Percentiles rank a stretch among this genome's conserved stretches.
Evolutionary conservation across 2,329 filamentous ascomycete species (phyloP).

Genomic region (Tympanopsis confertula): DNA sequence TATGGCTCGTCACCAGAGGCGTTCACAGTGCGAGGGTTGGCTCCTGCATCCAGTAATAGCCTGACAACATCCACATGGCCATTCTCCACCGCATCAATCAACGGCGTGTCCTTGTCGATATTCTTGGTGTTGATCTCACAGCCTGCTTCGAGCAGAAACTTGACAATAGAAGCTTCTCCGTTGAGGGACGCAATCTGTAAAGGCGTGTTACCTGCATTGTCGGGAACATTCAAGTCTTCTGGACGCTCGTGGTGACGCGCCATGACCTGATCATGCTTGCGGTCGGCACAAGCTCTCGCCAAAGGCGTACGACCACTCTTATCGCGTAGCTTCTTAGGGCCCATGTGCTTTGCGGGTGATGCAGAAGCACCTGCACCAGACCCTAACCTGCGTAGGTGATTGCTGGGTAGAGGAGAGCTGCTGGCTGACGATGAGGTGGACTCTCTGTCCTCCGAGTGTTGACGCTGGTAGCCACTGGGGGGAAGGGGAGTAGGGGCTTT

Average conservation of each 20-base stretch:
- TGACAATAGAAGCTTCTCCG: conserved; percentile 53
- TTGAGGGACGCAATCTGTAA: conserved; percentile 63
- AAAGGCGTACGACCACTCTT: conserved; percentile 58
- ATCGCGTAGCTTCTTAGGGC: conserved; percentile 50
- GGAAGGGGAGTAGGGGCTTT: conserved; percentile 20
- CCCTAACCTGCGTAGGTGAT: conserved; percentile 17
- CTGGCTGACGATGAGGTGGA: conserved; percentile 29
- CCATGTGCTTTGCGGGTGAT: conserved; percentile 33
- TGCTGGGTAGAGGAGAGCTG: conserved; percentile 25
- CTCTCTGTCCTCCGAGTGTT: conserved; percentile 29
- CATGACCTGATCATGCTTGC: conserved; percentile 48
- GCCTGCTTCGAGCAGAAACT: conserved; percentile 51
- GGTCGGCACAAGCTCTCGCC: conserved; percentile 53
- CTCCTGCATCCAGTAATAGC: conserved; percentile 52
- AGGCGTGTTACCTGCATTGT: conserved; percentile 62
- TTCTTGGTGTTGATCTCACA: conserved; percentile 45
- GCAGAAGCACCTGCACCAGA: conserved; percentile 25
- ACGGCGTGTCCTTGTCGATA: conserved; percentile 54
- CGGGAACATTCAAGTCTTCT: conserved; percentile 53
- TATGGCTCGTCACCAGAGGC: conserved; percentile 58
- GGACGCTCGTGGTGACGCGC: conserved; percentile 46
- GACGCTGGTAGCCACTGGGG: conserved; percentile 24
- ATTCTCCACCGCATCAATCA: conserved; percentile 67
- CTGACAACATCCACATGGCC: conserved; percentile 58
- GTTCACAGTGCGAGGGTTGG: conserved; percentile 57